These are phyloP conservation scores for Curvularia verruculosa DNA, from an alignment of 2,329 filamentous ascomycete genomes.

Conservation along the genomic window DNA sequence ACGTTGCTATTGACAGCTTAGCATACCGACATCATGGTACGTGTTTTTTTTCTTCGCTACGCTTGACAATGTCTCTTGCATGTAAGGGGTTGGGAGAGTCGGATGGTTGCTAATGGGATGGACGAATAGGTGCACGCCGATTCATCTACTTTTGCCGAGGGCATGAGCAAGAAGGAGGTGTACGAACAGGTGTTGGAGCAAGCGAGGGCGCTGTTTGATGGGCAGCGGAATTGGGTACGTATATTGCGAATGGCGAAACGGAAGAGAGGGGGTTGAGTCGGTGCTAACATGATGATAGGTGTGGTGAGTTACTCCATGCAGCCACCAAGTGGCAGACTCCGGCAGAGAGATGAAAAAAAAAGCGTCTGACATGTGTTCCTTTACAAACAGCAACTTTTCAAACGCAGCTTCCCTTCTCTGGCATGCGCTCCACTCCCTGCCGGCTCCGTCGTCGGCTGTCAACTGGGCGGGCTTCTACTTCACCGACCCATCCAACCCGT, in stretches of 20 bases:
- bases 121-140: slow-evolving; percentile 71
- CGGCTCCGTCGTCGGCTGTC: slow-evolving; percentile 67
- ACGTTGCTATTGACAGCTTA: background rate
- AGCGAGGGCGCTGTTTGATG: slow-evolving; percentile 71
- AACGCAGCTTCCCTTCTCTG: slow-evolving; percentile 78
- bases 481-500: slow-evolving; percentile 44
- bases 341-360: background rate
- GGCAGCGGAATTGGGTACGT: slow-evolving; percentile 77
- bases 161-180: slow-evolving; percentile 72
- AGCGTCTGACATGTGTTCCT: background rate
- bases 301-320: slow-evolving; percentile 1
- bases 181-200: slow-evolving; percentile 77
- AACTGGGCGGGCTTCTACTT: slow-evolving; percentile 76
- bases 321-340: background rate
- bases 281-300: slow-evolving; percentile 6
- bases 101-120: background rate
- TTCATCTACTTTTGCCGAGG: slow-evolving; percentile 72
- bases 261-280: too few species aligned
- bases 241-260: too few species aligned
- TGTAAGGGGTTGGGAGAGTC: too few species aligned
- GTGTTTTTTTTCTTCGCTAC: background rate
- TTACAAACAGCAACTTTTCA: slow-evolving; percentile 63
- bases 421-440: slow-evolving; percentile 78
- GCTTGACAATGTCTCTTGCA: background rate
- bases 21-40: slow-evolving; percentile 5